These are phyloP conservation scores for Pneumocystis jirovecii DNA, from an alignment of 1,139 yeast species.

Conservation along the genomic window DNA sequence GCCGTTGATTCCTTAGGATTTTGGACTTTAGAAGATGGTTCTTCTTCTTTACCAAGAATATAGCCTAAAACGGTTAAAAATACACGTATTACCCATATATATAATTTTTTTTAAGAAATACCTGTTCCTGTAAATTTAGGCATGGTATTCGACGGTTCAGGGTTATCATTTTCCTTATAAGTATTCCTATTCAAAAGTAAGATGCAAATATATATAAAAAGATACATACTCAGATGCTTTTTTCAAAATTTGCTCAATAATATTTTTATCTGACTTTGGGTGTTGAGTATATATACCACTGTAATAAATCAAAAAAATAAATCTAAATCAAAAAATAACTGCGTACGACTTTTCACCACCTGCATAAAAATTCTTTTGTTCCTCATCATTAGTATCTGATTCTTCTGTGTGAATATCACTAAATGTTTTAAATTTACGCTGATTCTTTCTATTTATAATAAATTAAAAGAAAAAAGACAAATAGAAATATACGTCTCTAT, in stretches of 20 bases:
- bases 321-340: neutral
- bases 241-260: constrained; percentile 44
- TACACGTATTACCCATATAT: constrained; percentile 8
- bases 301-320: neutral
- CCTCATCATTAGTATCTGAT: constrained; percentile 42
- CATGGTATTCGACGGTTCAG: constrained; percentile 14
- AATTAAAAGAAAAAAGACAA: constrained; percentile 12
- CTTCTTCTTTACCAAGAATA: constrained; percentile 51
- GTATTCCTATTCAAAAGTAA: constrained; percentile 23
- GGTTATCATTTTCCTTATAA: constrained; percentile 27
- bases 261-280: constrained; percentile 38
- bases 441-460: constrained; percentile 28
- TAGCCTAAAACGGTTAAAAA: constrained; percentile 60
- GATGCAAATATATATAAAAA: constrained; percentile 20
- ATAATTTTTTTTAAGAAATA: neutral
- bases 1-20: constrained; percentile 19
- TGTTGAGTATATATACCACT: constrained; percentile 89
- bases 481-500: constrained; percentile 4
- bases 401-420: constrained; percentile 33
- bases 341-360: constrained; percentile 61
- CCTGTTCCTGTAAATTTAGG: constrained; percentile 5
- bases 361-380: constrained; percentile 36
- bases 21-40: constrained; percentile 26
- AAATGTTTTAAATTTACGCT: constrained; percentile 20
- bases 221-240: constrained; percentile 41